Conservation (phyloP, 139 green algal species). For the Asterochloris sp. region DNA sequence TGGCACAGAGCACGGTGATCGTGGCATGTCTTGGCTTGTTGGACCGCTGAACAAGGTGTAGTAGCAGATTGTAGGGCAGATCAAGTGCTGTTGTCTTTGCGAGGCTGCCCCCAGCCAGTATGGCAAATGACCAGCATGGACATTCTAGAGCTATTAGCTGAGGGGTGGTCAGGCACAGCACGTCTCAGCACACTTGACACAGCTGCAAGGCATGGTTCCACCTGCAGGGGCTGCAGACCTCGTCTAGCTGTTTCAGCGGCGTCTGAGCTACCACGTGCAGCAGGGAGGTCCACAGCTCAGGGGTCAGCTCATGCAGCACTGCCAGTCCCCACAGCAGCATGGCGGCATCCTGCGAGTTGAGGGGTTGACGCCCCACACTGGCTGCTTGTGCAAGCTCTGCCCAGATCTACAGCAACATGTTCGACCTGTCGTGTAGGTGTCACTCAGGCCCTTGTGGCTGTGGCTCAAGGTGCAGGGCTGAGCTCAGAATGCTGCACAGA, state of each 20-base stretch:
- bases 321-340: conserved; percentile 31
- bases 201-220: no score
- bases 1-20: not conserved
- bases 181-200: no score
- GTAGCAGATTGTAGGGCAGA: no score
- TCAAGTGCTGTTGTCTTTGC: no score
- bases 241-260: conserved; percentile 15
- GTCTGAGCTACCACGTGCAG: conserved; percentile 7
- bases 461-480: not conserved
- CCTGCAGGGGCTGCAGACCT: conserved; percentile 10
- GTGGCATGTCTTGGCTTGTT: not conserved
- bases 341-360: conserved; percentile 25
- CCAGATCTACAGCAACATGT: not conserved
- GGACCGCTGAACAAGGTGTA: no score
- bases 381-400: not conserved
- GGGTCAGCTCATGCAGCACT: conserved; percentile 22
- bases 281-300: conserved; percentile 24
- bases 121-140: no score
- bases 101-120: no score
- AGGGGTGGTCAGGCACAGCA: no score
- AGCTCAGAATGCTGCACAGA: not conserved
- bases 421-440: not conserved
- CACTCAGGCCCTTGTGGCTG: not conserved
- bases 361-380: not conserved
- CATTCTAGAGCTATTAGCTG: no score